Percentiles rank a stretch among this genome's conserved stretches.
These are phyloP conservation scores for Zasmidium citrigriseum DNA, from an alignment of 2,329 filamentous ascomycete species.

Conservation along the genomic window DNA sequence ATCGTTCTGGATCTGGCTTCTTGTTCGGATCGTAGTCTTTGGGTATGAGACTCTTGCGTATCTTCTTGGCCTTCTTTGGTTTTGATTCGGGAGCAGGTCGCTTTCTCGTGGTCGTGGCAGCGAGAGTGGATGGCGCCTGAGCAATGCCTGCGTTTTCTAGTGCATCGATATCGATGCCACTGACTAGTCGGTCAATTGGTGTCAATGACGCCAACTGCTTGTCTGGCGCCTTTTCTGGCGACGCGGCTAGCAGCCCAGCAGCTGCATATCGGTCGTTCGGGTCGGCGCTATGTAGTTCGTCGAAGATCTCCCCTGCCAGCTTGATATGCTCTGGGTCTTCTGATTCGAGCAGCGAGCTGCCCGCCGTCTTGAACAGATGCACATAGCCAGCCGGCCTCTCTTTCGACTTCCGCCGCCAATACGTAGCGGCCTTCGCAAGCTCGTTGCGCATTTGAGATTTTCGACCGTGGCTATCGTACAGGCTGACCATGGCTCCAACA, in stretches of 20 bases:
- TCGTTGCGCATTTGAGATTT: slow-evolving; percentile 70
- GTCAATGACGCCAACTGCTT: slow-evolving; percentile 60
- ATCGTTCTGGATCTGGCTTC: slow-evolving; percentile 84
- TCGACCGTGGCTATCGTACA: slow-evolving; percentile 77
- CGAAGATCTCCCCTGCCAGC: slow-evolving; percentile 77
- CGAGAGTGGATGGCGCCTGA: slow-evolving; percentile 36
- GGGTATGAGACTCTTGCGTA: slow-evolving; percentile 63
- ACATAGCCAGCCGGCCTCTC: slow-evolving; percentile 43
- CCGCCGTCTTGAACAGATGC: slow-evolving; percentile 78
- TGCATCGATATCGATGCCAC: slow-evolving; percentile 60
- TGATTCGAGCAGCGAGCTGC: slow-evolving; percentile 78
- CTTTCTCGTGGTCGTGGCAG: slow-evolving; percentile 47
- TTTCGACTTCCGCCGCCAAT: slow-evolving; percentile 72
- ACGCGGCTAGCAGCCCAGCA: slow-evolving; percentile 83
- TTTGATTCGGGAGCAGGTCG: slow-evolving; percentile 47
- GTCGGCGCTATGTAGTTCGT: slow-evolving; percentile 66
- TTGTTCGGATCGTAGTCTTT: slow-evolving; percentile 76
- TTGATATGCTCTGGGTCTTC: slow-evolving; percentile 67
- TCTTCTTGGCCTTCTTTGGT: slow-evolving; percentile 58
- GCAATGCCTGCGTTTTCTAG: slow-evolving; percentile 68
- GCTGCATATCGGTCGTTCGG: slow-evolving; percentile 68
- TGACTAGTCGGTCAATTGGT: slow-evolving; percentile 62
- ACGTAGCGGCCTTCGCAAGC: slow-evolving; percentile 73
- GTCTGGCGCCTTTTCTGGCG: slow-evolving; percentile 57
- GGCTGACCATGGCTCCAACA: slow-evolving; percentile 73